These are phyloP conservation scores for Solanum paucissectum DNA, from an alignment of 257 asterid genomes.

Conservation along the genomic window DNA sequence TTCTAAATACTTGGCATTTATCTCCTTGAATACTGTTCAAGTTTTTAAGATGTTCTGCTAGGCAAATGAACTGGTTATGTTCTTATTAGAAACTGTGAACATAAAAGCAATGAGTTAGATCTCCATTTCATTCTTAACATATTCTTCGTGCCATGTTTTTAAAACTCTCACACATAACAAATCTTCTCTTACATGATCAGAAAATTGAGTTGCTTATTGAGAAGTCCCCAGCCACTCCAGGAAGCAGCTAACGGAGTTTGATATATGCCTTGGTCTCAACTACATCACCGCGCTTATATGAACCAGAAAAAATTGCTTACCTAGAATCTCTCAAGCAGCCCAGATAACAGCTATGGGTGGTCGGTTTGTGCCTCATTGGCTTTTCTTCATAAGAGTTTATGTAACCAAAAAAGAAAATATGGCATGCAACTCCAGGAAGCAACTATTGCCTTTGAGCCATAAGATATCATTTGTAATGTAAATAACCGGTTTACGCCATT, in stretches of 20 bases:
- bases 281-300: not conserved
- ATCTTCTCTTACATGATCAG: constrained; percentile 21
- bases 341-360: not conserved
- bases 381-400: not conserved
- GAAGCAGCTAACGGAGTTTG: not conserved
- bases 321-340: not conserved
- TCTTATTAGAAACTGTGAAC: not conserved
- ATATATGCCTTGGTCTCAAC: not conserved
- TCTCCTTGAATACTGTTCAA: not conserved
- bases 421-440: not conserved
- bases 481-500: not conserved
- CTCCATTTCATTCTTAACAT: not conserved
- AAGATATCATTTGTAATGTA: not conserved
- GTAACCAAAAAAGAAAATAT: not conserved
- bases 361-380: not conserved
- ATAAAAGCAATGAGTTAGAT: not conserved
- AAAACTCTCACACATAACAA: not conserved
- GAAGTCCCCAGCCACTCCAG: constrained; percentile 25
- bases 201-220: constrained; percentile 56
- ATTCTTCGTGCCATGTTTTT: not conserved
- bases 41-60: not conserved
- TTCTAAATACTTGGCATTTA: not conserved
- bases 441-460: not conserved
- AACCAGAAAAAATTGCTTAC: not conserved
- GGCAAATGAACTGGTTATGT: not conserved